Evolutionary conservation across 2,329 filamentous ascomycete genomes (phyloP).

Genomic region (Colletotrichum musae): DNA sequence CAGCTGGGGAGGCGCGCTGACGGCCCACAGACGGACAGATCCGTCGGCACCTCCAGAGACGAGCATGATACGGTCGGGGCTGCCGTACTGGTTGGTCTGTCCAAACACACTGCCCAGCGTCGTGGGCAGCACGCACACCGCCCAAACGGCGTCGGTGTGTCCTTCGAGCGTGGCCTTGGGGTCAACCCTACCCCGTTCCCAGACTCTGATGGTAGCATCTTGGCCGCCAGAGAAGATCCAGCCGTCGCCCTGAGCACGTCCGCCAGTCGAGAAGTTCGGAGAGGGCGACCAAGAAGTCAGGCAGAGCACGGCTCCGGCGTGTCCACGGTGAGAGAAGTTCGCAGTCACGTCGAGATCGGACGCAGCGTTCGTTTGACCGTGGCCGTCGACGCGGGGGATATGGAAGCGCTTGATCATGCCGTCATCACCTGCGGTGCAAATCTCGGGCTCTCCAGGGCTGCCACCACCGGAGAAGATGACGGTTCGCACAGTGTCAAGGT

Average conservation of each 20-base stretch:
- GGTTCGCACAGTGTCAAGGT: slow-evolving; percentile 92
- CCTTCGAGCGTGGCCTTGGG: slow-evolving; percentile 95
- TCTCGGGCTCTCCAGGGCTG: slow-evolving; percentile 94
- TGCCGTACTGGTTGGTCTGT: slow-evolving; percentile 80
- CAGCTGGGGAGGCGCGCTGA: slow-evolving; percentile 89
- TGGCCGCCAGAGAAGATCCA: slow-evolving; percentile 99
- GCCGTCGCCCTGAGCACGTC: slow-evolving; percentile 89
- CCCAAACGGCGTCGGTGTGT: slow-evolving; percentile 96
- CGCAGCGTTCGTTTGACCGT: slow-evolving; percentile 63
- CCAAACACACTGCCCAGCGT: slow-evolving; percentile 87
- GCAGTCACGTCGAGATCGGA: slow-evolving; percentile 92
- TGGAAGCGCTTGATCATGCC: slow-evolving; percentile 98
- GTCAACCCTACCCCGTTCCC: slow-evolving; percentile 94
- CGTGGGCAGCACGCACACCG: slow-evolving; percentile 90
- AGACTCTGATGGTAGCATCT: slow-evolving; percentile 92
- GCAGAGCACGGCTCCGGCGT: slow-evolving; percentile 90
- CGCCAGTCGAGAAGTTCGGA: slow-evolving; percentile 90
- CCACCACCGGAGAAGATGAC: slow-evolving; percentile 98
- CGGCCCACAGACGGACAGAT: slow-evolving; percentile 92
- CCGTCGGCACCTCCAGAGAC: slow-evolving; percentile 94
- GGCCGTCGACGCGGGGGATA: slow-evolving; percentile 83
- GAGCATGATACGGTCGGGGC: slow-evolving; percentile 88
- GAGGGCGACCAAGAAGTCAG: slow-evolving; percentile 90
- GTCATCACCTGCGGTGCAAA: slow-evolving; percentile 96
- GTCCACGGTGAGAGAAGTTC: slow-evolving; percentile 95